Evolutionary conservation across 2,329 filamentous ascomycete species (phyloP), one percentile per base, ranked within the genome.

Genomic region (Teratosphaeria epicoccoides): DNA sequence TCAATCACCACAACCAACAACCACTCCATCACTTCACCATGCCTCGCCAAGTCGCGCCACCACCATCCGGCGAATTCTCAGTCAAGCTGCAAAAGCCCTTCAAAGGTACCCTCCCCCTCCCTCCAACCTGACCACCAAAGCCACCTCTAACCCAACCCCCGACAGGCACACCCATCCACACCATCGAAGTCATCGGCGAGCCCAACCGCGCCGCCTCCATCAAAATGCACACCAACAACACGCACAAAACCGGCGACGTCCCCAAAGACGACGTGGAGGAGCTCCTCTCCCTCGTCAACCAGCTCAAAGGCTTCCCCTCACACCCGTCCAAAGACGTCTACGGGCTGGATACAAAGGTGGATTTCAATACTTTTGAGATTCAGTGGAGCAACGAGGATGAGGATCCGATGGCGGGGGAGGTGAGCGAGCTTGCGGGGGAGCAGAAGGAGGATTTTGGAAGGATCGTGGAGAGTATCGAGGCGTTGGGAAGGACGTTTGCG

Each of bases 361-460:
- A 71, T 46, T 67, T 72, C 56, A 67, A 67, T 56, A 72, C 69
- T 2, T 66, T 71, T 50, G 70, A 72, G 52, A 68, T 72, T 28
- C 69, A 72, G 56, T 73, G 70, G 70, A 57, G 58, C 33, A 71
- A 70, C 52, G 60, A 64, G 51, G 69, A 71, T 24, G 65, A 70
- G 14, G 69, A 71, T 50, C 56, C 65, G 2, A 61, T 63, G 3
- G 59, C 66, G 29, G 61, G 61, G 25, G 61, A 61, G 10, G 59
- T 66, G 2, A 57, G 56, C 14, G 67, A 70, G 51, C 54, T 72
- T 17, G 64, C 64, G 1, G 63, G 57, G 6, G 70, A 73, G 66
- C 65, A 68, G 55, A 73, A 71, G 63, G 66, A 71, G 49, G 68
- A 68, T 25, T 72, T 72, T 56, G 70, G 70, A 66, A 59, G 70